Conservation (phyloP, 2,329 filamentous ascomycete genomes). For the Leptodontidium sp. region DNA sequence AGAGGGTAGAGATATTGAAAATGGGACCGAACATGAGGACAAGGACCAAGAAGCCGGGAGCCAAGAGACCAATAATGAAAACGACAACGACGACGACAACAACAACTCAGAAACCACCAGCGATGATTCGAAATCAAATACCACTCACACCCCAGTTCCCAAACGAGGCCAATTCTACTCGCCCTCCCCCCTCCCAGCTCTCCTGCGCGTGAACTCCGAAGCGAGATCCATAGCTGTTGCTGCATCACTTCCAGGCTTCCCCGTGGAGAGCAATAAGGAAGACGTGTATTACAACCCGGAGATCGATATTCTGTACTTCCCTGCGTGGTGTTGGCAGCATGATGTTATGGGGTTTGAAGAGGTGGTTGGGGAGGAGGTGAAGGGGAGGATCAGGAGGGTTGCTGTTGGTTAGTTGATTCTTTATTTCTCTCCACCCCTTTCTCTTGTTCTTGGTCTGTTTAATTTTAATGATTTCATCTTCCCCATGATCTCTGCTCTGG, state of each 20-base stretch:
- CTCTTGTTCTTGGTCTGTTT: not conserved
- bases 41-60: not conserved
- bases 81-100: not conserved
- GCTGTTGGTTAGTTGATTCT: not conserved
- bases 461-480: no score
- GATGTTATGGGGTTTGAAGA: conserved; percentile 2
- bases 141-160: not conserved
- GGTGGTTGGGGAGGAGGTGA: not conserved
- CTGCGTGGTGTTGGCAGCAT: conserved; percentile 4
- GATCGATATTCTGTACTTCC: conserved; percentile 6
- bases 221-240: conserved; percentile 9
- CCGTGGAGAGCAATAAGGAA: not conserved
- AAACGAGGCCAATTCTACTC: conserved; percentile 9
- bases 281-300: conserved; percentile 9
- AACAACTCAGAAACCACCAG: not conserved
- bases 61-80: not conserved
- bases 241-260: not conserved
- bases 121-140: not conserved
- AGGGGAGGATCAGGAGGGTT: conserved; percentile 3
- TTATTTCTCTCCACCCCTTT: not conserved
- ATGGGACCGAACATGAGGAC: not conserved
- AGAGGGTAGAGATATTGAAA: not conserved
- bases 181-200: not conserved
- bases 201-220: not conserved
- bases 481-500: no score